phyloP scores from a whole-genome alignment of 768 basidiomycete species.

The Collybiopsis confluens region DNA sequence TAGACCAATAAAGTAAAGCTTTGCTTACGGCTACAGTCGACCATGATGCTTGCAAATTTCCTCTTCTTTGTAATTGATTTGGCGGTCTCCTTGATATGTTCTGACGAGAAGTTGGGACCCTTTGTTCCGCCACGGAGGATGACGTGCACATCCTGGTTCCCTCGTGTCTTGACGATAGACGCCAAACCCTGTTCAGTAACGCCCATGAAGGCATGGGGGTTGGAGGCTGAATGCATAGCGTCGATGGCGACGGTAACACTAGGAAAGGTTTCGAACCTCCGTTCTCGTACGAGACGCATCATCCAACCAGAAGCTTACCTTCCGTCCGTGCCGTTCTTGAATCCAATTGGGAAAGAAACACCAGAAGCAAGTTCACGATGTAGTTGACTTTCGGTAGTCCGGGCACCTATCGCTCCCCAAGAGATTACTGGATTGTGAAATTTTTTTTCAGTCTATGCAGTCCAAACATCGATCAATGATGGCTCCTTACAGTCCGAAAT shows the following conservation, averaged over 20 bases:
- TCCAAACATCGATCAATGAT: neutral
- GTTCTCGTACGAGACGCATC: conserved; percentile 2
- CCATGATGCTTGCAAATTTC: conserved; percentile 71
- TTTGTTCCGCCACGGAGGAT: conserved; percentile 91
- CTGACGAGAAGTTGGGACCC: conserved; percentile 84
- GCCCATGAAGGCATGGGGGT: conserved; percentile 96
- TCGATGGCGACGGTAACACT: conserved; percentile 89
- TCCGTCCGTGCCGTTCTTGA: conserved; percentile 99
- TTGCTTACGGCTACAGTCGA: conserved; percentile 82
- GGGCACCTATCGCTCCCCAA: conserved; percentile 96
- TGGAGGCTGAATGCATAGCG: conserved; percentile 88
- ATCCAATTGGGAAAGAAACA: conserved; percentile 96
- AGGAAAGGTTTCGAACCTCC: conserved; percentile 1
- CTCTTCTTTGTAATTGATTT: conserved; percentile 62
- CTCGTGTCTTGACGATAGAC: conserved; percentile 89
- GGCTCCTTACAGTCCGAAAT: conserved; percentile 65
- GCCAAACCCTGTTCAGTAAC: conserved; percentile 85
- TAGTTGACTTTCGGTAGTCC: conserved; percentile 96
- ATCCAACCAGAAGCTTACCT: conserved; percentile 35
- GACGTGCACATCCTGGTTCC: conserved; percentile 87
- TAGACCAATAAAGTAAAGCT: no score
- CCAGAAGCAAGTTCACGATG: conserved; percentile 96
- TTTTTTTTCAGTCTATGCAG: conserved; percentile 9
- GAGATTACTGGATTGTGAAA: conserved; percentile 53
- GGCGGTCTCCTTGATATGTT: conserved; percentile 64